Percentiles rank a stretch among this genome's conserved stretches.
phyloP scores from a whole-genome alignment of 495 filamentous ascomycete genomes.

The Aspergillus bridgeri region DNA sequence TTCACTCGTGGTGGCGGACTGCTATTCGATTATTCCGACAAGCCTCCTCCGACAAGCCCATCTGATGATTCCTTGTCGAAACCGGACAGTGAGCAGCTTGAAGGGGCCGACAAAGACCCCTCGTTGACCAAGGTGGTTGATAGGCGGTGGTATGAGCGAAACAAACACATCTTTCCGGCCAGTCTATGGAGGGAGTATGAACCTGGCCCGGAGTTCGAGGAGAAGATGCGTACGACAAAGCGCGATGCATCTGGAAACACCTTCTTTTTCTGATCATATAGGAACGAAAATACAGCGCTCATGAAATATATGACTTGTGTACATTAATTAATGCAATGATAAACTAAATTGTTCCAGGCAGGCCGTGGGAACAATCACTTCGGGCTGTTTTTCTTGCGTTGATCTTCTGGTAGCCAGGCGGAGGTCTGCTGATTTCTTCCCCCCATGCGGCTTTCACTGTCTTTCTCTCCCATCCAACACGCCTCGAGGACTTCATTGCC shows the following conservation, averaged over 20 bases:
- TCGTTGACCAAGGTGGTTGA: conserved; percentile 92
- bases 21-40: conserved; percentile 75
- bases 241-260: conserved; percentile 85
- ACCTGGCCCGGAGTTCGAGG: conserved; percentile 78
- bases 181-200: conserved; percentile 96
- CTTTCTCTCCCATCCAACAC: neutral
- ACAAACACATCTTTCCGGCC: conserved; percentile 97
- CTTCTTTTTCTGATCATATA: conserved; percentile 72
- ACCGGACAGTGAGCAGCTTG: conserved; percentile 52
- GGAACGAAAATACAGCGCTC: conserved; percentile 10
- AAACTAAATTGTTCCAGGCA: neutral
- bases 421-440: neutral
- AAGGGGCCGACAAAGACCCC: conserved; percentile 77
- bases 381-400: too few species aligned
- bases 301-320: conserved; percentile 8
- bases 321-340: conserved; percentile 19
- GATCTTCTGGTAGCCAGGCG: too few species aligned
- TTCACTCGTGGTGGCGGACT: conserved; percentile 49
- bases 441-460: neutral
- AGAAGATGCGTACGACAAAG: conserved; percentile 59
- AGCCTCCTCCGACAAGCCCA: conserved; percentile 38
- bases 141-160: conserved; percentile 90
- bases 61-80: conserved; percentile 45
- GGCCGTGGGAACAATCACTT: neutral
- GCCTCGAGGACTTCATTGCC: too few species aligned